These are phyloP conservation scores for Phytophthora idaei DNA, from an alignment of 352 stramenopile genomes.

Conservation along the genomic window DNA sequence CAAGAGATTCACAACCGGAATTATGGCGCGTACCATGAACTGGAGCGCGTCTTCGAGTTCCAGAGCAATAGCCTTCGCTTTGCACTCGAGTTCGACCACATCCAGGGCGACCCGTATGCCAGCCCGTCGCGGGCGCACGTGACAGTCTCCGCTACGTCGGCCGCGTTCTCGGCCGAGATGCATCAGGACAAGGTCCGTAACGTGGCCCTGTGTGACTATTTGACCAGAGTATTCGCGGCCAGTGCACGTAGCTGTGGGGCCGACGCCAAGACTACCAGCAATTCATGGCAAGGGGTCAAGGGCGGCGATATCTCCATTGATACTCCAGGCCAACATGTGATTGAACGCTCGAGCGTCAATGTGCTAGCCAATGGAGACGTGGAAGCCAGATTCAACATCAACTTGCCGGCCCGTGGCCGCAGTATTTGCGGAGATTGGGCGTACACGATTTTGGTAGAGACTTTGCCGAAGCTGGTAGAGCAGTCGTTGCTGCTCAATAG, in stretches of 20 bases:
- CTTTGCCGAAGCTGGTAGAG: constrained; percentile 87
- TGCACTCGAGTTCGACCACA: constrained; percentile 90
- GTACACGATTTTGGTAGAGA: constrained; percentile 91
- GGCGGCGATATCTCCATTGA: constrained; percentile 96
- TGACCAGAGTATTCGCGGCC: constrained; percentile 86
- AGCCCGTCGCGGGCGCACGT: constrained; percentile 94
- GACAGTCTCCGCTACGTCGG: constrained; percentile 66
- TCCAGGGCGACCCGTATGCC: constrained; percentile 96
- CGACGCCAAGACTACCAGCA: constrained; percentile 68
- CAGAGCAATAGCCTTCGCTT: constrained; percentile 54
- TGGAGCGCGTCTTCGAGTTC: constrained; percentile 64
- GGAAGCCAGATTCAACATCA: constrained; percentile 95
- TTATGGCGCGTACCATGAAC: constrained; percentile 85
- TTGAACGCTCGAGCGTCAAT: constrained; percentile 92
- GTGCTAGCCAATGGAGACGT: constrained; percentile 83
- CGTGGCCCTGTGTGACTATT: constrained; percentile 90
- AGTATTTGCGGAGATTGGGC: constrained; percentile 94
- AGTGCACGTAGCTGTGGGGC: constrained; percentile 57
- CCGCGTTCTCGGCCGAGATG: constrained; percentile 85
- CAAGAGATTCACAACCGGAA: constrained; percentile 75
- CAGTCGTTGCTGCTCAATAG: constrained; percentile 78
- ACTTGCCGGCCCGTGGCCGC: constrained; percentile 93
- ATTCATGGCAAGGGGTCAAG: constrained; percentile 88
- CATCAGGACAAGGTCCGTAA: constrained; percentile 80
- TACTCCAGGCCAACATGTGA: constrained; percentile 92